Percentiles rank a stretch among this genome's conserved stretches.
Conservation (phyloP, 768 basidiomycete species). For the Saitozyma sp. region DNA sequence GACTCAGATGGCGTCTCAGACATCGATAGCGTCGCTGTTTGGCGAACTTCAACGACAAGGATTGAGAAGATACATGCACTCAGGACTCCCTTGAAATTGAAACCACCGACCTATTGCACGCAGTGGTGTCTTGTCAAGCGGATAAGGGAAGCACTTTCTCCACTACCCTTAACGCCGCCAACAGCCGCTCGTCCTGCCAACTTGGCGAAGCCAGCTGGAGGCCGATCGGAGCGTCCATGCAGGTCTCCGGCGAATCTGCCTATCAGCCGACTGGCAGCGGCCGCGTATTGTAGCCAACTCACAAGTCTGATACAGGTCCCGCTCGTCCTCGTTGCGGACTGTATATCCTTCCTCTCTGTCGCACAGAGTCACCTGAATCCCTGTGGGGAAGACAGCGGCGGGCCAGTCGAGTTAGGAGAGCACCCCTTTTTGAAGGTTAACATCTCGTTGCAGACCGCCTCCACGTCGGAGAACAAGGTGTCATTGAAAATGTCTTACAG, state of each 20-base stretch:
- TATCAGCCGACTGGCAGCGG: too few relatives aligned
- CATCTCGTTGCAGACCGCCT: too few relatives aligned
- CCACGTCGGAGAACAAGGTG: too few relatives aligned
- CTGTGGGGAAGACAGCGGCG: slow-evolving; percentile 34
- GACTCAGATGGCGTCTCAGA: too few relatives aligned
- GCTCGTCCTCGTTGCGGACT: slow-evolving; percentile 1
- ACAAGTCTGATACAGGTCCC: slow-evolving; percentile 1
- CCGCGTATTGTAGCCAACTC: background rate
- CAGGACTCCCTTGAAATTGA: too few relatives aligned
- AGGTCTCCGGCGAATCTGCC: slow-evolving; percentile 4
- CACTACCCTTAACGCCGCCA: slow-evolving; percentile 1
- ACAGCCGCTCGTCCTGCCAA: slow-evolving; percentile 7
- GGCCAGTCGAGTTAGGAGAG: slow-evolving; percentile 43
- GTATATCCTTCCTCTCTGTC: slow-evolving; percentile 4
- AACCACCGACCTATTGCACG: background rate
- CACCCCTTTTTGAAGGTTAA: too few relatives aligned
- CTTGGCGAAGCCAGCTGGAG: slow-evolving; percentile 4
- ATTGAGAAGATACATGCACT: too few relatives aligned
- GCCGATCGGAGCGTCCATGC: slow-evolving; percentile 6
- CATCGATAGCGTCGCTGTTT: too few relatives aligned
- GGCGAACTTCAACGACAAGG: too few relatives aligned
- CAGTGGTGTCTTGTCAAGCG: slow-evolving; percentile 1
- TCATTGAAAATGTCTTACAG: too few relatives aligned
- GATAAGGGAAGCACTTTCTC: slow-evolving; percentile 1
- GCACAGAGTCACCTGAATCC: slow-evolving; percentile 9